phyloP scores from a whole-genome alignment of 805 yeast species.

The Yarrowia sp. region DNA sequence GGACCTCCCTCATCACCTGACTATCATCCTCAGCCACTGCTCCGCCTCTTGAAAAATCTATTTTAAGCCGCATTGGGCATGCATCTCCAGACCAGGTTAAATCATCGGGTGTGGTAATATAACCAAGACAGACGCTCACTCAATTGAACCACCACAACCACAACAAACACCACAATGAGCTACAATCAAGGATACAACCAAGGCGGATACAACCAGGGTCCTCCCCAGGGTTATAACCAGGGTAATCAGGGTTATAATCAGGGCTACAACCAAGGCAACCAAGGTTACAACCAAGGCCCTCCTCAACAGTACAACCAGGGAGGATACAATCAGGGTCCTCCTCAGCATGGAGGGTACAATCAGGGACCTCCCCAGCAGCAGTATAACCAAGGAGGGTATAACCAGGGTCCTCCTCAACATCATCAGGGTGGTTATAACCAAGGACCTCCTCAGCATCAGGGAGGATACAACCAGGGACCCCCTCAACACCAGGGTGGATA shows the following conservation, averaged over 20 bases:
- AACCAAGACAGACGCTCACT: neutral
- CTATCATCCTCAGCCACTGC: neutral
- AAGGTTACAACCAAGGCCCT: constrained; percentile 1
- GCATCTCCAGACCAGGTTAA: neutral
- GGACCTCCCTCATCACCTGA: too few species aligned
- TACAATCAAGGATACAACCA: constrained; percentile 26
- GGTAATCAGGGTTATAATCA: constrained; percentile 11
- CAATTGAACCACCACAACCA: neutral
- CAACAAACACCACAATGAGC: neutral
- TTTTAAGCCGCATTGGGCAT: constrained; percentile 16
- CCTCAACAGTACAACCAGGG: constrained; percentile 9
- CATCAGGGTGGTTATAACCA: neutral
- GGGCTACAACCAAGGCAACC: constrained; percentile 1
- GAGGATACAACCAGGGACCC: neutral
- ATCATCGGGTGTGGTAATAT: neutral
- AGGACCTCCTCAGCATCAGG: constrained; percentile 1
- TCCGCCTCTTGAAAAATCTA: neutral
- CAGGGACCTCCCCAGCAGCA: constrained; percentile 25
- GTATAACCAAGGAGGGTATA: neutral
- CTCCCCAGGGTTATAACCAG: constrained; percentile 22
- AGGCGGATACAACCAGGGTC: constrained; percentile 25
- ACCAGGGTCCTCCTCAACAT: neutral
- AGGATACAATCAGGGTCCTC: constrained; percentile 14
- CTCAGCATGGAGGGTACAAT: constrained; percentile 4
- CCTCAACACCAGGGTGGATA: neutral